Conservation (phyloP, 2,329 filamentous ascomycete species). For the Capronia coronata region DNA sequence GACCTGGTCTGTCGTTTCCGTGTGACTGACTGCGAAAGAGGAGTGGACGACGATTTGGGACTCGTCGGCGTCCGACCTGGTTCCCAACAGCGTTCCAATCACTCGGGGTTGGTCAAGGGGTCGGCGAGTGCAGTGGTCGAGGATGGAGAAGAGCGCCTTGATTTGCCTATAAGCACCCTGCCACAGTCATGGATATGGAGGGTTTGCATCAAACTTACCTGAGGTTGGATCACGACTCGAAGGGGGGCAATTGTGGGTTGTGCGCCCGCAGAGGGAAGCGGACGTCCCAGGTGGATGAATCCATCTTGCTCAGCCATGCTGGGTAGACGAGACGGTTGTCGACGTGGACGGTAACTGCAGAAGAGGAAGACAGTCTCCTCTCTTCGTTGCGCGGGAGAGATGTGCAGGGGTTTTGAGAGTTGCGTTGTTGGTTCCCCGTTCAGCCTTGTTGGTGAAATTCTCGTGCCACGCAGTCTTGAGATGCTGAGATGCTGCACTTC, state of each 20-base stretch:
- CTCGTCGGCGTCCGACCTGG: slow-evolving; percentile 81
- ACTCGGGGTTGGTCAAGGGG: slow-evolving; percentile 90
- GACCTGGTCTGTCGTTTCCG: slow-evolving; percentile 96
- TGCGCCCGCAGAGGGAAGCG: slow-evolving; percentile 69
- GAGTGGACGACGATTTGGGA: slow-evolving; percentile 93
- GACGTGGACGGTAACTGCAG: slow-evolving; percentile 5
- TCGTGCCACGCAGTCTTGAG: neutral
- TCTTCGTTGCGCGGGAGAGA: slow-evolving; percentile 1
- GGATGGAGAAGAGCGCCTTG: slow-evolving; percentile 59
- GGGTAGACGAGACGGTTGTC: slow-evolving; percentile 34
- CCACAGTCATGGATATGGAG: slow-evolving; percentile 24
- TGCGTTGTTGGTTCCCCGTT: neutral
- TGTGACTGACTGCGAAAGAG: slow-evolving; percentile 96
- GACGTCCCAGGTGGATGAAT: slow-evolving; percentile 91
- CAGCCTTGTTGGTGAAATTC: neutral
- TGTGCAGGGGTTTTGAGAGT: neutral
- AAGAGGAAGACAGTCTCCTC: slow-evolving; percentile 19
- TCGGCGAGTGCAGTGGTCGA: slow-evolving; percentile 88
- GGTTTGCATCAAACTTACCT: slow-evolving; percentile 53
- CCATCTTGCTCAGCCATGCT: slow-evolving; percentile 78
- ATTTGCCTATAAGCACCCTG: neutral
- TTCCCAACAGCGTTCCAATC: slow-evolving; percentile 90
- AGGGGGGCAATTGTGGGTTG: slow-evolving; percentile 85
- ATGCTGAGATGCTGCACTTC: neutral
- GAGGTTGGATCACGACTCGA: slow-evolving; percentile 88